phyloP scores from a whole-genome alignment of 2,329 filamentous ascomycete genomes.

The Trichoderma lentiforme region DNA sequence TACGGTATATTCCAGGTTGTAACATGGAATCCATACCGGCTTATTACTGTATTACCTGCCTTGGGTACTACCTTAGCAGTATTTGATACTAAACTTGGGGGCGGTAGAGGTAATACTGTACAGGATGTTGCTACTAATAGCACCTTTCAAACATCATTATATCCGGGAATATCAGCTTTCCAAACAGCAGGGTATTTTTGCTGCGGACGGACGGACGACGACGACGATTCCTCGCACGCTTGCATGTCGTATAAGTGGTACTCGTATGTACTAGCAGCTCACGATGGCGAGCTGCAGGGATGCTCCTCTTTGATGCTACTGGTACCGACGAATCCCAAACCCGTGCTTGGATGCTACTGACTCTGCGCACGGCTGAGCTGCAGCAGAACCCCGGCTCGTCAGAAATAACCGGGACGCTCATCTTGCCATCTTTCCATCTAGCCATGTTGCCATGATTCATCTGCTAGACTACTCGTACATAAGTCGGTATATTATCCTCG shows the following conservation, averaged over 20 bases:
- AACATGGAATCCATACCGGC: not conserved
- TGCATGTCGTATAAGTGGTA: not conserved
- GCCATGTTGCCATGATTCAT: not conserved
- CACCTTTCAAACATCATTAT: not conserved
- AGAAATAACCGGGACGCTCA: not conserved
- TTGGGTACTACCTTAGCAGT: too few species aligned
- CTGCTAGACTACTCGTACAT: not conserved
- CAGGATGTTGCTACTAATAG: not conserved
- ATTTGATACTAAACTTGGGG: not conserved
- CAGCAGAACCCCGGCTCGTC: not conserved
- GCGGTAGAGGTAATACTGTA: not conserved
- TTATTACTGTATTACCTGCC: not conserved
- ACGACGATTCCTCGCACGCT: not conserved
- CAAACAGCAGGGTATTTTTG: not conserved
- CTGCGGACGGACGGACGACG: not conserved
- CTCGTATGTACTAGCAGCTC: not conserved
- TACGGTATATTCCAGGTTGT: not conserved
- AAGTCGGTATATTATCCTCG: not conserved
- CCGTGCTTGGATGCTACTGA: not conserved
- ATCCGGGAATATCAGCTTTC: not conserved
- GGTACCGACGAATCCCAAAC: not conserved
- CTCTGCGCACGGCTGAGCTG: constrained; percentile 6
- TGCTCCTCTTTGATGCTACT: constrained; percentile 1
- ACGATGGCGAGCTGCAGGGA: not conserved
- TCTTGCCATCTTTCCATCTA: not conserved